phyloP scores from a whole-genome alignment of 805 yeast species.

The Lipomyces chichibuensis region DNA sequence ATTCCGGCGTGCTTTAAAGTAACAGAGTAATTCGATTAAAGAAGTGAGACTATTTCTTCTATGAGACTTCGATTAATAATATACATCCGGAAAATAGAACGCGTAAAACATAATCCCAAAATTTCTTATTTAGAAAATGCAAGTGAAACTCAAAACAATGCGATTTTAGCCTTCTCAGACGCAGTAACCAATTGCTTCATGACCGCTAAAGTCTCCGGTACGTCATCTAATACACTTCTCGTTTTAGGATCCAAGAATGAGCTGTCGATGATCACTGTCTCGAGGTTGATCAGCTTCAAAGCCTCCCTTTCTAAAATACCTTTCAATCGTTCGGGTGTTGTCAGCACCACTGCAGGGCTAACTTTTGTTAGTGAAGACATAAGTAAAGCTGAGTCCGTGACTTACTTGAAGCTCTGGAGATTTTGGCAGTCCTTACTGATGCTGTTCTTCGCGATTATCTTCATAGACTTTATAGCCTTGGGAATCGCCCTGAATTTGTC shows the following conservation, averaged over 20 bases:
- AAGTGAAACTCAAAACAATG: background rate
- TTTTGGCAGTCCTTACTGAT: constrained; percentile 18
- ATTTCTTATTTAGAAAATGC: background rate
- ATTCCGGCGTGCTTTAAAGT: too few relatives aligned
- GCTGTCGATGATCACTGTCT: constrained; percentile 23
- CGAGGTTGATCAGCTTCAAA: constrained; percentile 14
- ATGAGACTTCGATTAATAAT: background rate
- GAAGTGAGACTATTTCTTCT: too few relatives aligned
- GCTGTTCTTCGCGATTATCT: constrained; percentile 31
- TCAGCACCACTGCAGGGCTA: constrained; percentile 16
- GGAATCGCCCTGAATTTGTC: constrained; percentile 12
- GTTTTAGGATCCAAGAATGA: constrained; percentile 28
- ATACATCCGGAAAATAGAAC: background rate
- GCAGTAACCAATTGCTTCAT: constrained; percentile 14
- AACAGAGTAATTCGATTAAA: too few relatives aligned
- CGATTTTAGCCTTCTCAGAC: background rate
- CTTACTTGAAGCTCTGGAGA: constrained; percentile 18
- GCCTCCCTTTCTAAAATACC: constrained; percentile 11
- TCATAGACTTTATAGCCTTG: constrained; percentile 19
- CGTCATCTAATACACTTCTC: constrained; percentile 31
- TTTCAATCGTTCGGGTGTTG: constrained; percentile 23
- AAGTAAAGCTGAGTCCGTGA: too few relatives aligned
- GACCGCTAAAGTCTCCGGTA: constrained; percentile 26
- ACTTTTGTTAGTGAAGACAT: background rate
- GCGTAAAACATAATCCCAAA: background rate